Base-by-base conservation (phyloP, 2,329 filamentous ascomycete species). In the Xylaria sp. region DNA sequence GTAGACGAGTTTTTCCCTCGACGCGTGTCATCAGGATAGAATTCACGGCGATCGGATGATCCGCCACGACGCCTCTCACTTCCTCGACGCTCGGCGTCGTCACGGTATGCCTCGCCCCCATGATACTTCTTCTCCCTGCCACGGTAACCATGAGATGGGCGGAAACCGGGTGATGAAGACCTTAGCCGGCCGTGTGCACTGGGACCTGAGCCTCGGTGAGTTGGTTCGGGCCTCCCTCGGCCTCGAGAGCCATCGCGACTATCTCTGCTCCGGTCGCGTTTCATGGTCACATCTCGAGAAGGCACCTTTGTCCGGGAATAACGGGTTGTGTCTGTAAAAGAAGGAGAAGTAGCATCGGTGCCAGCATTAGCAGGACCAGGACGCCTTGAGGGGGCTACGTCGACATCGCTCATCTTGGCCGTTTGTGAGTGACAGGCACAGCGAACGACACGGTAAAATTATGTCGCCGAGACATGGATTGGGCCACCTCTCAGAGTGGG, bases 221-320 rank as follows among this genome's bases (percentile, higher is more conserved):
- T 68, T 65, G 72, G 71, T 61, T 77, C 73, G 76, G 78, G 73
- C 68, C 77, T 78, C 73, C 78, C 75, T 76, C 77, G 77, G 73
- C 80, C 77, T 76, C 75, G 74, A 54, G 73, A 76, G 74, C 73
- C 77, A 63, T 79, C 77, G 74, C 77, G 75, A 72, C 73, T 75
- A 73, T 74, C 73, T 70, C 69, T 77, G 75, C 74, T 78, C 70
- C 76, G 76, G 79, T 82, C 80, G 78, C 81, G 78, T 79, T 80
- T 79, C 79, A 82, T 81, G 71, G 79, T 79, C 79, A 76, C 80
- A 80, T 82, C 75, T 76, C 78, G 79, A 74, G 74, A 73, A 70
- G 66, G 58, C 20, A 58, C 36, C 57, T 67, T 70, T 53, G 66
- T 65, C 51, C 67, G 69, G 48, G 65, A 66, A 66, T 71, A 70